Evolutionary conservation across 768 basidiomycete species (phyloP), one percentile per base, ranked within the genome.

Genomic region (Collybia nuda): DNA sequence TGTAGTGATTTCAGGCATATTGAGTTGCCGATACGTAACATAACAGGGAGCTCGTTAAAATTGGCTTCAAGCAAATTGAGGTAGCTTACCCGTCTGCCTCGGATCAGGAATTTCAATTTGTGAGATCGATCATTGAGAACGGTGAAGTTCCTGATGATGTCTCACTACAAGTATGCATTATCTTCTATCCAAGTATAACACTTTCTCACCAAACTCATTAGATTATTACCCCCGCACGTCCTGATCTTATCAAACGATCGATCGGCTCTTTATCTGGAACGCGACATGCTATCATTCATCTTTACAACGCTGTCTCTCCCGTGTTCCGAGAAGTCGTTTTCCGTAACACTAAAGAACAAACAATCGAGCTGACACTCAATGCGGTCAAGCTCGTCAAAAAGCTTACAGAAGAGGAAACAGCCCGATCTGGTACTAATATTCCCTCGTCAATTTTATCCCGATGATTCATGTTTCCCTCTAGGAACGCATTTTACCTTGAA

Each of bases 31-130:
- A 86, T 62, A 75, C 77, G 24, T 67, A 73, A 24, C 84, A 85
- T 74, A 84, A 84, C 72, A 71, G 81, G 52, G 71, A 85, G 56
- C 77, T 92, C 42, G 70, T 90, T 56, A 81, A 84, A 61, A 82
- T 86, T 52, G 88, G 88, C 28, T 84, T 89, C 74, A 92, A 92
- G 72, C 88, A 92, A 71, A 90, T 92, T 61, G 90, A 92, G 67
- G 75, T 90, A 39, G 86, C 90, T 28, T 92, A 90, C 65, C 90
- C 90, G 22, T 86, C 88, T 44, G 89, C 90, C 28, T 88, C 85
- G 42, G 87, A 90, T 46, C 84, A 84, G 47, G 90, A 92, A 63
- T 92, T 86, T 62, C 66, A 73, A 52, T 92, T 90, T 56, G 88
- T 90, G 44, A 78, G 87, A 38, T 79, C 80, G 41, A 72, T 92